Base-by-base conservation (phyloP, 2,329 filamentous ascomycete genomes). In the Penicillium palitans region DNA sequence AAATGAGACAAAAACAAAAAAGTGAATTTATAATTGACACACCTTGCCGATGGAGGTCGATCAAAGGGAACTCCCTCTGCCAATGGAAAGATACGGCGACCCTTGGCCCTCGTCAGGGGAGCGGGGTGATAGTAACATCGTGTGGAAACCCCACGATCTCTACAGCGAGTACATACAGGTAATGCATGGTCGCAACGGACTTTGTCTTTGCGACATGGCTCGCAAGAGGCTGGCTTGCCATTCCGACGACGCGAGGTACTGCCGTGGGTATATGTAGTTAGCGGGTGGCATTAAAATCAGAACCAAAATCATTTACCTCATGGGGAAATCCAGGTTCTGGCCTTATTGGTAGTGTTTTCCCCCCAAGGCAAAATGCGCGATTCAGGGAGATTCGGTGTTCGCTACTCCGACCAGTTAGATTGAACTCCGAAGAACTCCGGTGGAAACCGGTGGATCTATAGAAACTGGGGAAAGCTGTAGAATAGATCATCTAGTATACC, bases 51-150 rank as follows among this genome's bases (percentile, higher is more conserved):
- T 44, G 49, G 33, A n/a, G 54, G 51, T 49, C 57, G 53, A 40
- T 59, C 61, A 48, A 60, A 59, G 2, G 57, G 60, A 0, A 60
- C 61, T 29, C 59, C 59, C 21, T 64, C 60, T 25, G 51, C 42
- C 47, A 62, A 35, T 24, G 58, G 57, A 35, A 59, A 47, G 10
- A 50, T 54, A 41, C 48, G 63, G 19, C 55, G 57, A 21, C 47
- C 53, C 39, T 54, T 59, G 7, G 45, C 24, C n/a, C 64, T 61
- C 3, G 69, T 72, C 55, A 72, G 53, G 4, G 71, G 70, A 15
- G 70, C 69, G n/a, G 70, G 68, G 57, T 73, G 71, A 50, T 73
- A 72, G 49, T 70, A 69, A 48, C 70, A 73, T n/a, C 61, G 58
- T 4, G 25, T 44, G 2, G 62, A 48, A 15, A 55, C 57, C 2